Percentiles rank a stretch among this genome's conserved stretches.
These are phyloP conservation scores for Fusarium keratoplasticum DNA, from an alignment of 2,329 filamentous ascomycete genomes.

Conservation along the genomic window DNA sequence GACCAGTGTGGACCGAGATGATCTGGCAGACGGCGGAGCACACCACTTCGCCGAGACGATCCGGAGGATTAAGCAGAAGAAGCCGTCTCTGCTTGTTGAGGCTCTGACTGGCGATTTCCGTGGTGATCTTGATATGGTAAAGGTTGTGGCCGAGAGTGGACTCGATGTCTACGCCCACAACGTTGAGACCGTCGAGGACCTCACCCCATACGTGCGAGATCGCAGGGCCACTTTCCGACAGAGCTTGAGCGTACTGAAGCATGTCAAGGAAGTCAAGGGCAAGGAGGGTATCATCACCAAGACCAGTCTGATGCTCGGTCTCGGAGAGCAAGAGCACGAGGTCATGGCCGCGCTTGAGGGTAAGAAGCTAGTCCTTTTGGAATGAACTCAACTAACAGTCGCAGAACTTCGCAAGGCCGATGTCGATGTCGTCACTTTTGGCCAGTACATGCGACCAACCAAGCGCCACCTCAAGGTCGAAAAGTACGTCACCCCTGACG, in stretches of 20 bases:
- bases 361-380: slow-evolving; percentile 50
- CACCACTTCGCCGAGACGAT: slow-evolving; percentile 94
- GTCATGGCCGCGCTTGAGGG: slow-evolving; percentile 81
- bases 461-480: slow-evolving; percentile 98
- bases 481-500: slow-evolving; percentile 91
- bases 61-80: slow-evolving; percentile 89
- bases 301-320: slow-evolving; percentile 95
- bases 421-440: slow-evolving; percentile 97
- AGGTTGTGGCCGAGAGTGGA: slow-evolving; percentile 84
- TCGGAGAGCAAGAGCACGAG: slow-evolving; percentile 92
- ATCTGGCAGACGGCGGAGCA: slow-evolving; percentile 89
- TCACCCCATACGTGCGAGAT: slow-evolving; percentile 92
- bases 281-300: slow-evolving; percentile 89
- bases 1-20: slow-evolving; percentile 93
- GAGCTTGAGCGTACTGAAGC: slow-evolving; percentile 81
- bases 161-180: slow-evolving; percentile 98
- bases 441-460: slow-evolving; percentile 99
- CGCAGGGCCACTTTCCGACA: slow-evolving; percentile 90
- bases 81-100: slow-evolving; percentile 81
- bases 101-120: slow-evolving; percentile 88
- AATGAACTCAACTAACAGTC: slow-evolving; percentile 21
- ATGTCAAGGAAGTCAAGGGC: slow-evolving; percentile 80
- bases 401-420: slow-evolving; percentile 80
- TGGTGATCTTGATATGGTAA: slow-evolving; percentile 89
- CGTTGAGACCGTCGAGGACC: slow-evolving; percentile 90